Conservation (phyloP, 139 green algal genomes). For the Chlamydomonas incerta region DNA sequence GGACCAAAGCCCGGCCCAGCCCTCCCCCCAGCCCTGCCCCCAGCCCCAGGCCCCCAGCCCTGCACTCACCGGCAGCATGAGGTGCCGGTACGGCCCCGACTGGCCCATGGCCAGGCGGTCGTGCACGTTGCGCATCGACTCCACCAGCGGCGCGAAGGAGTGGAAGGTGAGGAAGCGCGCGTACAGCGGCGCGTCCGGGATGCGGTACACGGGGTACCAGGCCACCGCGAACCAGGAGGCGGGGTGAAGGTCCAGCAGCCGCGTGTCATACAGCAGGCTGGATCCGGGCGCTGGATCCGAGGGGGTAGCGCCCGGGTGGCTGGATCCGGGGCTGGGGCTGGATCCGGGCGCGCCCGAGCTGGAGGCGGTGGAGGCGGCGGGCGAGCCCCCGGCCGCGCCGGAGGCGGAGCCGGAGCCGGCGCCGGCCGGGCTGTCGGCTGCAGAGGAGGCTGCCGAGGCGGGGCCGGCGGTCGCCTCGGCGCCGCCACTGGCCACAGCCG, state of each 20-base stretch:
- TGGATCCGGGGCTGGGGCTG: background rate
- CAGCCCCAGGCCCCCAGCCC: too few relatives aligned
- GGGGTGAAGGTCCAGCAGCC: slow-evolving; percentile 80
- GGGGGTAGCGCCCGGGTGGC: too few relatives aligned
- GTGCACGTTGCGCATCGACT: slow-evolving; percentile 53
- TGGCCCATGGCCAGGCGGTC: slow-evolving; percentile 27
- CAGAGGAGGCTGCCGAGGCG: background rate
- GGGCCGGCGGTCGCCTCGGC: too few relatives aligned
- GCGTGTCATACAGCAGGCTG: slow-evolving; percentile 55
- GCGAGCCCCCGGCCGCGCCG: background rate
- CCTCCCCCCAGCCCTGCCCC: too few relatives aligned
- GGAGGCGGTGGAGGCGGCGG: slow-evolving; percentile 1
- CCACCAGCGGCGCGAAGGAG: slow-evolving; percentile 64
- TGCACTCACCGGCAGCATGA: slow-evolving; percentile 28
- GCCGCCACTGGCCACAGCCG: too few relatives aligned
- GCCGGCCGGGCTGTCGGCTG: background rate
- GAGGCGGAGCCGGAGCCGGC: background rate
- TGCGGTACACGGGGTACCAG: slow-evolving; percentile 91
- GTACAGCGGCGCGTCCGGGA: slow-evolving; percentile 86
- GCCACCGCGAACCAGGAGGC: slow-evolving; percentile 87
- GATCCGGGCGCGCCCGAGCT: background rate
- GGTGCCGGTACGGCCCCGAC: slow-evolving; percentile 2
- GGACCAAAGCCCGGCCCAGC: too few relatives aligned
- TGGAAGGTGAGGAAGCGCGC: slow-evolving; percentile 92
- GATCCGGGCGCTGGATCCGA: too few relatives aligned